Evolutionary conservation across 1,284 basidiomycete genomes (phyloP).

Genomic region (Pseudozyma sp.): DNA sequence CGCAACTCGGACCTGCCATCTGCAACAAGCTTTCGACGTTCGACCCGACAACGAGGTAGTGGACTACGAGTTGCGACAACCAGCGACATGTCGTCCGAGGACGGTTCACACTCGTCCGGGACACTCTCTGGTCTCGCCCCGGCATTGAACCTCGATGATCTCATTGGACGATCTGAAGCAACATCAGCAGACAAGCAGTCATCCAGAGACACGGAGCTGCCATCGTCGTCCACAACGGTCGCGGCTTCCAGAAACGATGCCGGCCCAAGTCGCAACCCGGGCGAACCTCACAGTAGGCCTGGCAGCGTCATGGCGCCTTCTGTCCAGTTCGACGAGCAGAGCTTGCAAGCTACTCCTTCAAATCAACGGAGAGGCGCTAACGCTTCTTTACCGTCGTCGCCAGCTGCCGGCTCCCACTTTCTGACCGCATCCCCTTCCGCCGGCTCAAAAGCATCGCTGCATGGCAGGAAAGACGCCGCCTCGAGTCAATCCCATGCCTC

Average conservation of each 20-base stretch:
- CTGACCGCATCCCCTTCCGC: slow-evolving; percentile 13
- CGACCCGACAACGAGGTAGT: no score
- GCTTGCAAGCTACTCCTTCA: slow-evolving; percentile 33
- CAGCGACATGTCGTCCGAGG: slow-evolving; percentile 19
- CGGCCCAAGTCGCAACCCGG: slow-evolving; percentile 21
- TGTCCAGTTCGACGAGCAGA: slow-evolving; percentile 54
- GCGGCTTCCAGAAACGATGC: slow-evolving; percentile 24
- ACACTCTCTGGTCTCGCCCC: slow-evolving; percentile 19
- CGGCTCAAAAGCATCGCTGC: slow-evolving; percentile 6
- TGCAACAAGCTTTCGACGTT: not conserved
- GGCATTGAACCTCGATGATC: slow-evolving; percentile 7
- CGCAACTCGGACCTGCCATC: not conserved
- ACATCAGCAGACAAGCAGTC: slow-evolving; percentile 1
- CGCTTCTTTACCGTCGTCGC: slow-evolving; percentile 30
- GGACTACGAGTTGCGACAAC: not conserved
- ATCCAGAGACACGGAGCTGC: slow-evolving; percentile 6
- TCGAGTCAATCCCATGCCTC: not conserved
- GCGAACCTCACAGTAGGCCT: slow-evolving; percentile 19
- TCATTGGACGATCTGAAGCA: not conserved
- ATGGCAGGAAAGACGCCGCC: slow-evolving; percentile 16
- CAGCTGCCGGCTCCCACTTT: slow-evolving; percentile 10
- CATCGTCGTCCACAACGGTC: slow-evolving; percentile 5
- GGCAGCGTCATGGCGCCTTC: slow-evolving; percentile 37
- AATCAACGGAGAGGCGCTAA: slow-evolving; percentile 31
- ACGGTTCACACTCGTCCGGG: slow-evolving; percentile 13